These are phyloP conservation scores for Teratosphaeria zuluensis DNA, from an alignment of 2,329 filamentous ascomycete genomes.

Conservation along the genomic window DNA sequence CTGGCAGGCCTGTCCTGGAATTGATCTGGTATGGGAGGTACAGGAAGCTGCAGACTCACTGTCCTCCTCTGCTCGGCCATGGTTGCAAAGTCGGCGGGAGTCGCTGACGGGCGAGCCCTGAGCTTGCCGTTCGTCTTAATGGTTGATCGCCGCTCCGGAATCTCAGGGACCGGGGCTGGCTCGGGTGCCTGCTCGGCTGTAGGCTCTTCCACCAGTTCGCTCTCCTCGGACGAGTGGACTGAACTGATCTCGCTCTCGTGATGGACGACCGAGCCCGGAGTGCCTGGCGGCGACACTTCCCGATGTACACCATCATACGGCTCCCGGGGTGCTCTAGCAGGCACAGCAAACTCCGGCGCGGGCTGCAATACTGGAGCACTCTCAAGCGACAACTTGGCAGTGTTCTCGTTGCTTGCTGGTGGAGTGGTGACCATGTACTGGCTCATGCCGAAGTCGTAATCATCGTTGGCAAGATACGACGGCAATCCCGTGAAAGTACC, in stretches of 20 bases:
- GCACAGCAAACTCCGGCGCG: slow-evolving; percentile 2
- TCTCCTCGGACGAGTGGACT: slow-evolving; percentile 11
- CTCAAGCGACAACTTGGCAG: slow-evolving; percentile 13
- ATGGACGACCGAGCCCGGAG: slow-evolving; percentile 83
- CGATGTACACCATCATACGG: neutral
- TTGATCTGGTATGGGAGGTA: slow-evolving; percentile 22
- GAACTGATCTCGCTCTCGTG: slow-evolving; percentile 34
- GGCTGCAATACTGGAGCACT: slow-evolving; percentile 14
- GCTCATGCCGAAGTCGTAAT: slow-evolving; percentile 46
- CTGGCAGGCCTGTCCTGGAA: slow-evolving; percentile 15
- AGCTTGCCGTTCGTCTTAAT: slow-evolving; percentile 79
- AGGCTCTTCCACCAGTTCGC: neutral
- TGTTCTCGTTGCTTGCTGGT: slow-evolving; percentile 20
- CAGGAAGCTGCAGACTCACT: slow-evolving; percentile 59
- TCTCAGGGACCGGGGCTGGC: slow-evolving; percentile 19
- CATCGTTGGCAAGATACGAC: slow-evolving; percentile 35
- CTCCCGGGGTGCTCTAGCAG: neutral
- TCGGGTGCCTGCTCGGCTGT: slow-evolving; percentile 6
- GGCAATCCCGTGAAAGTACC: slow-evolving; percentile 22
- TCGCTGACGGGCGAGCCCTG: slow-evolving; percentile 80
- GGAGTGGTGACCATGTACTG: slow-evolving; percentile 44
- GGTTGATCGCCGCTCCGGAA: slow-evolving; percentile 77
- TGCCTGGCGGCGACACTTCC: slow-evolving; percentile 40
- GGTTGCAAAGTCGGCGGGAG: slow-evolving; percentile 68
- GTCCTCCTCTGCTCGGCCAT: slow-evolving; percentile 83